Base-by-base conservation (phyloP, 495 filamentous ascomycete genomes). In the Parathielavia appendiculata region DNA sequence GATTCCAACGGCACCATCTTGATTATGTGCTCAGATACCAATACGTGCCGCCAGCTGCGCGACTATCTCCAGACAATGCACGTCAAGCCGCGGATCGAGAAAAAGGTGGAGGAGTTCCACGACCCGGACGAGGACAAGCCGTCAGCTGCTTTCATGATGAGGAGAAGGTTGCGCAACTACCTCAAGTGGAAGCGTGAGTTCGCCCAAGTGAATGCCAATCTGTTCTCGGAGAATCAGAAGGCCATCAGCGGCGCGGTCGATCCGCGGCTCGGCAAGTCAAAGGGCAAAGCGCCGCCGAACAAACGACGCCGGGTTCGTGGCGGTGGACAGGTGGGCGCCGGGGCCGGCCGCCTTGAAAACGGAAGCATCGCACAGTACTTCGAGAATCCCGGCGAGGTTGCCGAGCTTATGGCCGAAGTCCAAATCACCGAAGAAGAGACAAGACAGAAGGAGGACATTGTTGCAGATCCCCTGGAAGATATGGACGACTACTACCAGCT, bases 11-110 rank as follows among this genome's bases (percentile, higher is more conserved):
- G 88, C 43, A 90, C 90, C 2, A 89, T 95, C 43, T 71, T 98
- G 38, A 89, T 98, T 61, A 97, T 98, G 93, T 97, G 95, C 66
- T 85, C 85, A 13, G 95, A 96, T 65, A 83, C 88, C 64, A 85
- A 84, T 48, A 95, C 90, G 16, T 96, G 91, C 66, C 83, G 86
- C 12, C 93, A 98, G 64, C 78, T 98, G 34, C 83, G 91, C 43
- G 92, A 97, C 66, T 97, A 90, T 67, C 76, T 98, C 35, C 87
- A 92, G 63, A 89, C 83, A 4, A 96, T 97, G 92, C 83, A 93
- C 69, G 80, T 91, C n/a, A 77, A 76, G 40, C 75, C 85, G 6
- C 73, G 81, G 64, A 76, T 59, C 20, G 72, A 76, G 39, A 69
- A 70, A 38, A 70, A 68, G 55, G 57, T 70, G 0, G 64, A 71